Evolutionary conservation across 2,329 filamentous ascomycete genomes (phyloP), one percentile per base, ranked within the genome.

Genomic region (Phoma herbarum): DNA sequence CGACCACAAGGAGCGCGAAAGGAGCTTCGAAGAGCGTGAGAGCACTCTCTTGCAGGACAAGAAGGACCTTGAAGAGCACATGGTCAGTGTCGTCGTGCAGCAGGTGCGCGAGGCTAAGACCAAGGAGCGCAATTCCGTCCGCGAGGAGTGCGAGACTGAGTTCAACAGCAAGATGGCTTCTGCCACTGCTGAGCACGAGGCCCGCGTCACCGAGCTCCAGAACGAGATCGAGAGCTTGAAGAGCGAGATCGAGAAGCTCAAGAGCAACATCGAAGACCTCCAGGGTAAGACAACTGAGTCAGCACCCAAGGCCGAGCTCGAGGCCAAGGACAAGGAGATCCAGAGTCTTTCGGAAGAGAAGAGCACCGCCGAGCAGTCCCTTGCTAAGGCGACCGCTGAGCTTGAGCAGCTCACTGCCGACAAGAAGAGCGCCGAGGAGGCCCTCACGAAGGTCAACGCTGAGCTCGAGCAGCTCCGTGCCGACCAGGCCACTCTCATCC

Each of bases 81-180:
- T 78, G 75, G 76, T 78, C 44, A 76, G 72, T 37, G 75, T 78
- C 18, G 75, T 78, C 33, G 75, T 78, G 41, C 75, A 78, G 62
- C 76, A 78, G 57, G 75, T 78, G 16, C 75, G 72, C 45, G 75
- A 78, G 50, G 76, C 76, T 22, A 77, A 75, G 58, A 69, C 70
- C 41, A 74, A 75, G 61, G 76, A 77, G 64, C 62, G 75, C 22
- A 70, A 65, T 48, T 66, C 67, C 22, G 75, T 77, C n/a, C 70
- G 65, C 46, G 73, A 74, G 8, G 71, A 76, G 61, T 74, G 68
- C 53, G 71, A 77, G 61, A 50, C 62, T 41, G 73, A 77, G 54
- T 75, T 75, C 59, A 59, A 66, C 25, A 59, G 62, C 10, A 74
- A 75, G 64, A 60, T 76, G 44, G 66, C 58, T 1, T 35, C 61